A percentile compares a stretch with the other conserved stretches of the same genome.
Conservation (phyloP, 257 asterid species). For the Marsdenia floribunda region DNA sequence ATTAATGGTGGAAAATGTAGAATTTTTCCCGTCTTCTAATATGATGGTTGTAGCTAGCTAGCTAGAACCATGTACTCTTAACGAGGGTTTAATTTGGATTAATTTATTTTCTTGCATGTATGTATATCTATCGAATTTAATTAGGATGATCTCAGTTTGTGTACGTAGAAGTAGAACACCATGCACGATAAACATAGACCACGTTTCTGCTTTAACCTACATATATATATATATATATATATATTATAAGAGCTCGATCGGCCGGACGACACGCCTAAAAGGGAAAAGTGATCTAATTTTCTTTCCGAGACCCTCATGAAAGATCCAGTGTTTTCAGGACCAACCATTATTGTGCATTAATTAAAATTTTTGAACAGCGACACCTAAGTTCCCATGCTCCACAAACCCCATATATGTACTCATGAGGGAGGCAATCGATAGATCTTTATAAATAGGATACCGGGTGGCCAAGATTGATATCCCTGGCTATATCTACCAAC, state of each 20-base stretch:
- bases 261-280: not conserved
- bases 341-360: conserved; percentile 4
- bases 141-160: no score
- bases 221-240: no score
- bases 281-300: not conserved
- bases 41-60: no score
- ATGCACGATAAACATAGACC: no score
- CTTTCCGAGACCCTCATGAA: conserved; percentile 4
- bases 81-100: no score
- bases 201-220: no score
- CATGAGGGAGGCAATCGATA: not conserved
- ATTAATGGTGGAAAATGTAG: not conserved
- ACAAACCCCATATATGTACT: conserved; percentile 10
- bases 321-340: conserved; percentile 14
- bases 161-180: no score
- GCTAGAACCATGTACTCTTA: no score
- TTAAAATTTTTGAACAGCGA: conserved; percentile 11
- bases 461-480: not conserved
- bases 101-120: no score
- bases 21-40: not conserved
- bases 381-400: conserved; percentile 22
- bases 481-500: not conserved
- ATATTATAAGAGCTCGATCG: no score
- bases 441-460: conserved; percentile 12
- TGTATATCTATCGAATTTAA: no score